A percentile compares a stretch with the other conserved stretches of the same genome.
Evolutionary conservation across 441 rosid species (phyloP).

Genomic region (Kokia cookei): DNA sequence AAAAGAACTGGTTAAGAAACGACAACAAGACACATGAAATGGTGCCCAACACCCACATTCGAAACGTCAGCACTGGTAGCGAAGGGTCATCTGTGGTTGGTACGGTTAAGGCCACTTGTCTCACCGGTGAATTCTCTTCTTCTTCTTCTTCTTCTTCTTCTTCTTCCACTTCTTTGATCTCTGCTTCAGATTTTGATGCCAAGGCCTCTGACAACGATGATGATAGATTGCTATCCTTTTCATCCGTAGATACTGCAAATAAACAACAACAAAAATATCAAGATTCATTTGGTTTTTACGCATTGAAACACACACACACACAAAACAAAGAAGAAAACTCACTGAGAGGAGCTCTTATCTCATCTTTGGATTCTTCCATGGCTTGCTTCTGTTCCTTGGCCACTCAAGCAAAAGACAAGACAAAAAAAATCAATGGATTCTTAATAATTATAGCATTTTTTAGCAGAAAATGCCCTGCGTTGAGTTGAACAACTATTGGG

Average conservation of each 20-base stretch:
- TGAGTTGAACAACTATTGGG: not conserved
- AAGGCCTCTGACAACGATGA: slow-evolving; percentile 18
- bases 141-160: slow-evolving; percentile 31
- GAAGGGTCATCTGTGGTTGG: slow-evolving; percentile 72
- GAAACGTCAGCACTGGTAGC: slow-evolving; percentile 74
- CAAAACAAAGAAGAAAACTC: not conserved
- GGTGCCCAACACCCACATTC: slow-evolving; percentile 89
- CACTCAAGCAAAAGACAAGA: not conserved
- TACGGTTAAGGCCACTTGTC: slow-evolving; percentile 86
- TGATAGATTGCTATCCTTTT: not conserved
- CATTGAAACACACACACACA: not conserved
- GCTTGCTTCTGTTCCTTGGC: not conserved
- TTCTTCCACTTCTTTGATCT: slow-evolving; percentile 11
- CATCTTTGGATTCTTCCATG: slow-evolving; percentile 7
- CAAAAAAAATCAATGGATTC: not conserved
- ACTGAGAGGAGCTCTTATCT: slow-evolving; percentile 36
- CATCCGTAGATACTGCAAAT: slow-evolving; percentile 25
- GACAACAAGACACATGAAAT: slow-evolving; percentile 65
- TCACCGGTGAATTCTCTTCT: slow-evolving; percentile 73
- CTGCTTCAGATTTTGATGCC: slow-evolving; percentile 13
- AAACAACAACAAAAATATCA: not conserved
- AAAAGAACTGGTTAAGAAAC: slow-evolving; percentile 86
- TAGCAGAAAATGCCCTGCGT: not conserved
- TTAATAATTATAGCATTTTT: not conserved
- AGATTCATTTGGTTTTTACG: not conserved